Percentiles rank a stretch among this genome's conserved stretches.
Evolutionary conservation across 2,329 filamentous ascomycete species (phyloP).

Genomic region (Trichoderma sp.): DNA sequence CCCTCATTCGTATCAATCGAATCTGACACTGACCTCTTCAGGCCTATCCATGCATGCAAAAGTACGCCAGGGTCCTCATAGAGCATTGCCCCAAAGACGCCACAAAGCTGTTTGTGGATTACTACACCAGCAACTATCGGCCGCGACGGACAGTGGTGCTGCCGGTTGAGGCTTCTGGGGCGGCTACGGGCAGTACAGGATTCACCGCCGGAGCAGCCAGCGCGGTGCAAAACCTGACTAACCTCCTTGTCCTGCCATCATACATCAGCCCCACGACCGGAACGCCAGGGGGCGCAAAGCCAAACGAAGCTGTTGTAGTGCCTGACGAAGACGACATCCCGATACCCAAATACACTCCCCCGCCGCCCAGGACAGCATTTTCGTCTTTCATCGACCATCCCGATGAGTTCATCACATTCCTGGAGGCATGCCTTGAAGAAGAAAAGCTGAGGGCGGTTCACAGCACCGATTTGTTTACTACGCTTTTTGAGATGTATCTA

Average conservation of each 20-base stretch:
- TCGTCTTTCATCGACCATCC: conserved; percentile 96
- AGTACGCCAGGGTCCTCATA: conserved; percentile 88
- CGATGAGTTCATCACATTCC: conserved; percentile 85
- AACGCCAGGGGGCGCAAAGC: conserved; percentile 52
- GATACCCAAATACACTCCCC: conserved; percentile 68
- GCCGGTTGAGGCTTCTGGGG: conserved; percentile 40
- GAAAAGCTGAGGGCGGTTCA: conserved; percentile 71
- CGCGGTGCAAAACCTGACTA: conserved; percentile 83
- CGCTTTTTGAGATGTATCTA: conserved; percentile 96
- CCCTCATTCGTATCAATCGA: not conserved
- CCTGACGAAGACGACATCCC: conserved; percentile 52
- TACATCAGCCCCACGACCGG: conserved; percentile 52
- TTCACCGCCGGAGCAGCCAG: conserved; percentile 65
- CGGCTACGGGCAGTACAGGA: conserved; percentile 44
- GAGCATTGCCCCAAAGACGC: conserved; percentile 82
- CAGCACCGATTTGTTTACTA: conserved; percentile 86
- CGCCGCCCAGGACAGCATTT: conserved; percentile 85
- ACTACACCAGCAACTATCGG: conserved; percentile 84
- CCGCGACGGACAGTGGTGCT: conserved; percentile 64
- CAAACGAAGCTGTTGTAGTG: conserved; percentile 56
- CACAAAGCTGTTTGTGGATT: conserved; percentile 88
- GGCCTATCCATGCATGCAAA: conserved; percentile 89
- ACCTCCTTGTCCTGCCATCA: conserved; percentile 76
- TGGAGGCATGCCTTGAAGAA: conserved; percentile 83
- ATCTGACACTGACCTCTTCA: conserved; percentile 46